A percentile compares a stretch with the other conserved stretches of the same genome.
Evolutionary conservation across 192 early-diverging fungal genomes (phyloP).

Genomic region (Coemansia sp.): DNA sequence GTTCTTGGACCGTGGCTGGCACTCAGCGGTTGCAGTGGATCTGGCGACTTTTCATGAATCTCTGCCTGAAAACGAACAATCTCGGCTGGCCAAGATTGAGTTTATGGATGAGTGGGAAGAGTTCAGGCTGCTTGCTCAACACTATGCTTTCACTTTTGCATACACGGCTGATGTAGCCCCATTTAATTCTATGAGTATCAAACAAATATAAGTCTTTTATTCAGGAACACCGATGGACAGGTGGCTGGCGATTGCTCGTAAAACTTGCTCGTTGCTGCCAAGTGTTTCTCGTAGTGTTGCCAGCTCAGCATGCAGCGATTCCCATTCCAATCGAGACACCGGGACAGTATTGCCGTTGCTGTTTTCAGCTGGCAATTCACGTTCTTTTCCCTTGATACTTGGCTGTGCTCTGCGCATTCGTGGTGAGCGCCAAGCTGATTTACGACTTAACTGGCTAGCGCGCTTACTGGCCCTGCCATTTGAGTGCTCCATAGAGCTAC

Average conservation of each 20-base stretch:
- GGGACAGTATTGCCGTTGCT: slow-evolving; percentile 5
- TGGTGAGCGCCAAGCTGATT: not conserved
- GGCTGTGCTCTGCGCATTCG: not conserved
- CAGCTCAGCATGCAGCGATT: slow-evolving; percentile 37
- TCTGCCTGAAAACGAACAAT: slow-evolving; percentile 15
- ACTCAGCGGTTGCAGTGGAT: slow-evolving; percentile 56
- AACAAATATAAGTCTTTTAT: too few relatives aligned
- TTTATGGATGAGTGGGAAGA: slow-evolving; percentile 92
- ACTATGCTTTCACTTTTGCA: slow-evolving; percentile 86
- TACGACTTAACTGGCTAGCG: too few relatives aligned
- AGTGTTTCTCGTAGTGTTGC: slow-evolving; percentile 20
- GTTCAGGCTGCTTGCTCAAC: slow-evolving; percentile 74
- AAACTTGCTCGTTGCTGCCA: slow-evolving; percentile 23
- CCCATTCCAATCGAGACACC: slow-evolving; percentile 37
- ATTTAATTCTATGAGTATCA: slow-evolving; percentile 12
- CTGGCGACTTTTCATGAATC: slow-evolving; percentile 45
- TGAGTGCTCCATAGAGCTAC: too few relatives aligned
- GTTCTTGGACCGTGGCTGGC: slow-evolving; percentile 66
- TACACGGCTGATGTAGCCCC: slow-evolving; percentile 22
- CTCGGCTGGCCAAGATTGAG: slow-evolving; percentile 71
- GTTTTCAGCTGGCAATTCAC: not conserved
- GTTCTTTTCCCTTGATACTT: slow-evolving; percentile 20
- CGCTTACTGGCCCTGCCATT: too few relatives aligned
- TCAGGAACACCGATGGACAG: slow-evolving; percentile 7
- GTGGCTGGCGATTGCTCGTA: slow-evolving; percentile 36